phyloP scores from a whole-genome alignment of 257 asterid species.

The Sherardia arvensis region DNA sequence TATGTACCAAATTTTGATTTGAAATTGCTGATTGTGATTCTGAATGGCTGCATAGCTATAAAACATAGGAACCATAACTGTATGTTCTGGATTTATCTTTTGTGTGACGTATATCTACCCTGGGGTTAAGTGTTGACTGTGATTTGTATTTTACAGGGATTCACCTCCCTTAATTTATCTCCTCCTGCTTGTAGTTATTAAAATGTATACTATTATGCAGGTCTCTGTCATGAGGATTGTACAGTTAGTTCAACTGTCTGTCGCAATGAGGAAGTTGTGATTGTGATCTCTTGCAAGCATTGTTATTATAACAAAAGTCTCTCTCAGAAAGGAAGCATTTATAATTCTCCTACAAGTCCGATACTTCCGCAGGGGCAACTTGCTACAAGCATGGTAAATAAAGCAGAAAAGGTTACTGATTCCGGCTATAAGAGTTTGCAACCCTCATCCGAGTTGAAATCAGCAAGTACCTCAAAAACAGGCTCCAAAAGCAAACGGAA shows the following conservation, averaged over 20 bases:
- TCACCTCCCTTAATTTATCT: neutral
- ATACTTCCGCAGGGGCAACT: constrained; percentile 37
- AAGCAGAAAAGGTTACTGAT: constrained; percentile 22
- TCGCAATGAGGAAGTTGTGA: constrained; percentile 28
- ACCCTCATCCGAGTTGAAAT: constrained; percentile 30
- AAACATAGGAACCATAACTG: neutral
- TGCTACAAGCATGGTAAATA: constrained; percentile 17
- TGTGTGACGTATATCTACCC: neutral
- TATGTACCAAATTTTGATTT: too few species aligned
- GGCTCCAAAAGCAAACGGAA: constrained; percentile 30
- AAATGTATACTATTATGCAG: constrained; percentile 28
- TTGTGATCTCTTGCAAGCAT: constrained; percentile 44
- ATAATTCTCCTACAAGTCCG: constrained; percentile 53
- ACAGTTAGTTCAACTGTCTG: constrained; percentile 36
- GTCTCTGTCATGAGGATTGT: constrained; percentile 61
- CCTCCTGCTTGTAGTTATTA: neutral
- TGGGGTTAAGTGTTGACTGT: constrained; percentile 3
- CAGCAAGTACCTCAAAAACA: constrained; percentile 20
- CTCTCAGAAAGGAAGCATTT: constrained; percentile 22
- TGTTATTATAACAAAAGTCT: constrained; percentile 35
- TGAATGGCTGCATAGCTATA: too few species aligned
- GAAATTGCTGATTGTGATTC: too few species aligned
- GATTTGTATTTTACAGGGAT: neutral
- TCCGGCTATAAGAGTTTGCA: constrained; percentile 21
- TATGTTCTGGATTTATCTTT: neutral